Conservation (phyloP, 306 rosid genomes). For the Inga oerstediana region DNA sequence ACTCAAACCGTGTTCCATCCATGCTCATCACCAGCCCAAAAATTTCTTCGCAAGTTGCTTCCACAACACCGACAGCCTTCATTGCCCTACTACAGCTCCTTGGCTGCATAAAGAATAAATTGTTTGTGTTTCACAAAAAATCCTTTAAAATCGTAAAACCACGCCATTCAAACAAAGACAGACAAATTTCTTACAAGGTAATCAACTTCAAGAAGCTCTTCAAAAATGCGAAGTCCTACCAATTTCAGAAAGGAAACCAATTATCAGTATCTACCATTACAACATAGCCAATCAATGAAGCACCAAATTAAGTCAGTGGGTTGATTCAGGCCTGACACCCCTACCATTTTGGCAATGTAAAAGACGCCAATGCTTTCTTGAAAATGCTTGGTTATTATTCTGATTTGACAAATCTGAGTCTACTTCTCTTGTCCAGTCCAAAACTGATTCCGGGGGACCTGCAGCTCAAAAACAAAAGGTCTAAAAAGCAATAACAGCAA, state of each 20-base stretch:
- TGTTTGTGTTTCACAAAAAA: constrained; percentile 37
- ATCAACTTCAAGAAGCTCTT: constrained; percentile 96
- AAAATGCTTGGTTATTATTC: constrained; percentile 90
- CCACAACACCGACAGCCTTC: constrained; percentile 99
- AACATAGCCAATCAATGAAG: constrained; percentile 17
- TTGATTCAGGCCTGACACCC: constrained; percentile 31
- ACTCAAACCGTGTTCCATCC: constrained; percentile 99
- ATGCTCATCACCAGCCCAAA: constrained; percentile 99
- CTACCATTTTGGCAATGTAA: constrained; percentile 91
- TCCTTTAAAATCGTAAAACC: constrained; percentile 20
- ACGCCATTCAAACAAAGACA: constrained; percentile 27
- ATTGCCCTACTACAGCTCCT: constrained; percentile 98
- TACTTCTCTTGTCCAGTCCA: constrained; percentile 91
- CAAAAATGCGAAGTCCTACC: constrained; percentile 93
- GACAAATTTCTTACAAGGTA: constrained; percentile 77
- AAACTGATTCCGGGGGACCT: constrained; percentile 90
- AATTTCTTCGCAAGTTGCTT: constrained; percentile 93
- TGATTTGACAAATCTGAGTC: constrained; percentile 83
- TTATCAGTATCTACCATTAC: constrained; percentile 35
- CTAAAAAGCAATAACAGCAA: constrained; percentile 32
- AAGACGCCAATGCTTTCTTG: constrained; percentile 97
- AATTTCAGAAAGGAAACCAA: constrained; percentile 34
- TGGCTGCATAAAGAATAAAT: constrained; percentile 71
- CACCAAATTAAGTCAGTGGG: constrained; percentile 26
- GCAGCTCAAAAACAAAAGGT: constrained; percentile 41